Base-by-base conservation (phyloP, 1,139 yeast genomes). In the Pichia sp. region DNA sequence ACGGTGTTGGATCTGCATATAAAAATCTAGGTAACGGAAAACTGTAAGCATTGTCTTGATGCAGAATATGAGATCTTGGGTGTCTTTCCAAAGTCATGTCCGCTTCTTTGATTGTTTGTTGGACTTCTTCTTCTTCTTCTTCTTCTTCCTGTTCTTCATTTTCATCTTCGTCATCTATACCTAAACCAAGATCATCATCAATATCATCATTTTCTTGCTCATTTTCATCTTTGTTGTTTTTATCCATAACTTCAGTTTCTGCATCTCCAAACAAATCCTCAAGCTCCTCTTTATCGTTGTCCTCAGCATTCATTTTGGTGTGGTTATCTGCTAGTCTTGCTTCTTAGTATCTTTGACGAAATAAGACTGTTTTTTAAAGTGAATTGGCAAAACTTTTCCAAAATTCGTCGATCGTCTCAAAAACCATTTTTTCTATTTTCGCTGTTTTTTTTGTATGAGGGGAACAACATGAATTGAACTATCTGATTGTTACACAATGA, bases 11-110 rank as follows among this genome's bases (percentile, higher is more conserved):
- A 52, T 89, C 95, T 36, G 89, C 80, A 48, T 79, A 80, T 54
- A 92, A 69, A 59, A 87, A 90, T 25, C 87, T 82, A 2, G 97
- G 98, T 55, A 90, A 70, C 54, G 84, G 83, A 50, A 87, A 77
- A 52, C 76, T 70, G 56, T 74, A 78, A 4, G 80, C 72, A 40
- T 74, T 76, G 1, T 60, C 61, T n/a, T 67, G 63, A 9, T 59
- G 58, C 7, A 64, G 65, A 6, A 62, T 59, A 43, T 73, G 76
- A 4, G 78, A 67, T 32, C 79, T 69, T 27, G 85, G 85, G 63
- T 86, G 95, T 61, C 94, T 79, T 4, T 94, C 85, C 42, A 88
- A 66, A 11, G 86, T 79, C 37, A 85, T 71, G 49, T 82, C 84
- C 16, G 78, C 71, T 22, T 72, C 71, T 50, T 73, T 80, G 46